Evolutionary conservation across 306 rosid species (phyloP).

Genomic region (Trichosanthes cucumerina): DNA sequence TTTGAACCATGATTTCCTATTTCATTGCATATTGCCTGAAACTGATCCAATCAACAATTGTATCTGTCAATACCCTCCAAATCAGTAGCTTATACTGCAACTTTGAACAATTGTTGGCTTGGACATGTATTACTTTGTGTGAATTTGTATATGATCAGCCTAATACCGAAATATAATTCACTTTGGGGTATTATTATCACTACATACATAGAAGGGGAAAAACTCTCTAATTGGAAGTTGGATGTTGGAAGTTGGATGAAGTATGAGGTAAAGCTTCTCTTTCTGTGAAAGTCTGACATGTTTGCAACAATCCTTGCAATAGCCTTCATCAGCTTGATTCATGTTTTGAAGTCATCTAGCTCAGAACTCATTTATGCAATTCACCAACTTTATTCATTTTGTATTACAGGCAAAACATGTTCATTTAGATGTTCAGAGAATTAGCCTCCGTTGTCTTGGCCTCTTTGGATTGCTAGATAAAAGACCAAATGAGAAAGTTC

Average conservation of each 20-base stretch:
- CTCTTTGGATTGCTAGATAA: slow-evolving; percentile 86
- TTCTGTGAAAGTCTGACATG: not conserved
- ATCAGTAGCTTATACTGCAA: not conserved
- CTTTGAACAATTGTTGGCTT: not conserved
- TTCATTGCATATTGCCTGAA: not conserved
- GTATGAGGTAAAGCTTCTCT: not conserved
- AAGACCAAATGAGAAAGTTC: slow-evolving; percentile 58
- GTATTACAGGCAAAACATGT: slow-evolving; percentile 74
- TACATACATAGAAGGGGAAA: not conserved
- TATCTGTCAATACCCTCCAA: not conserved
- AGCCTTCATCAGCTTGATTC: not conserved
- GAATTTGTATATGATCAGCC: not conserved
- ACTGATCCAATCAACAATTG: not conserved
- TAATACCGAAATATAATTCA: not conserved
- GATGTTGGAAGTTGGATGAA: not conserved
- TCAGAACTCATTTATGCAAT: not conserved
- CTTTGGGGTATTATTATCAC: not conserved
- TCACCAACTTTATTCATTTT: slow-evolving; percentile 17
- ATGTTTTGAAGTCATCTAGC: not conserved
- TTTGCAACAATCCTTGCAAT: not conserved
- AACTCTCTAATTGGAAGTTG: not conserved
- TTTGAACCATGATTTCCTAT: not conserved
- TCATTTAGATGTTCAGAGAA: slow-evolving; percentile 81
- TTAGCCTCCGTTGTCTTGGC: slow-evolving; percentile 79
- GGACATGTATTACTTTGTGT: not conserved